Conservation (phyloP, 2,329 filamentous ascomycete species). For the Drechslerella dactyloides region DNA sequence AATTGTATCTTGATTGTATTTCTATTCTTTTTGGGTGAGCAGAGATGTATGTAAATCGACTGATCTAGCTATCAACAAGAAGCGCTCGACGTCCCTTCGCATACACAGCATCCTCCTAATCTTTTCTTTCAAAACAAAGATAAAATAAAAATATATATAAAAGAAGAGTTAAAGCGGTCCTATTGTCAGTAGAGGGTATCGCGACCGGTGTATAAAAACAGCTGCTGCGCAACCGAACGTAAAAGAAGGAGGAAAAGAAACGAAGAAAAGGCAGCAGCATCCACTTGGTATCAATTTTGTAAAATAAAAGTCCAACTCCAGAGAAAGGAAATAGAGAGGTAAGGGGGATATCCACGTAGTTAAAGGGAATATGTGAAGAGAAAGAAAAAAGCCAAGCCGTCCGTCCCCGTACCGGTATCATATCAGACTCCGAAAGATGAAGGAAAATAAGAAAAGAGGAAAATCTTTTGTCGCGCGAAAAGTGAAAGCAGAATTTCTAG, state of each 20-base stretch:
- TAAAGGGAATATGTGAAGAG: neutral
- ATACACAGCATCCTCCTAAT: conserved; percentile 33
- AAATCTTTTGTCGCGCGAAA: neutral
- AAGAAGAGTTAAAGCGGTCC: conserved; percentile 26
- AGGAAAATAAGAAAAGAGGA: conserved; percentile 14
- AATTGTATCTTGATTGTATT: conserved; percentile 22
- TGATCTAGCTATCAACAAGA: conserved; percentile 39
- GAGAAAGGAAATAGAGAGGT: conserved; percentile 27
- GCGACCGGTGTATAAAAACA: conserved; percentile 16
- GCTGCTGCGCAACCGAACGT: conserved; percentile 15
- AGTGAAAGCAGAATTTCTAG: neutral
- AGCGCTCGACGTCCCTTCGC: conserved; percentile 26
- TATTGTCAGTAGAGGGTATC: conserved; percentile 28
- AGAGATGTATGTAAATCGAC: conserved; percentile 48
- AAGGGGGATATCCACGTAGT: neutral
- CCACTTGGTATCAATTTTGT: conserved; percentile 49
- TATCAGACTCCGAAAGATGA: conserved; percentile 39
- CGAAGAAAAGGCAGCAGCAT: conserved; percentile 22
- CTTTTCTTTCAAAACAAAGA: conserved; percentile 17
- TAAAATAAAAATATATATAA: conserved; percentile 26
- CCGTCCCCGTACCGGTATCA: conserved; percentile 26
- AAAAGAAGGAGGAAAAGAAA: conserved; percentile 17
- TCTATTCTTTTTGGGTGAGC: conserved; percentile 39
- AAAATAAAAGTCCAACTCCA: conserved; percentile 37
- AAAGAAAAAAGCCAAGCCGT: conserved; percentile 10